phyloP scores from a whole-genome alignment of 2,329 filamentous ascomycete species.

The Daldinia sp. region DNA sequence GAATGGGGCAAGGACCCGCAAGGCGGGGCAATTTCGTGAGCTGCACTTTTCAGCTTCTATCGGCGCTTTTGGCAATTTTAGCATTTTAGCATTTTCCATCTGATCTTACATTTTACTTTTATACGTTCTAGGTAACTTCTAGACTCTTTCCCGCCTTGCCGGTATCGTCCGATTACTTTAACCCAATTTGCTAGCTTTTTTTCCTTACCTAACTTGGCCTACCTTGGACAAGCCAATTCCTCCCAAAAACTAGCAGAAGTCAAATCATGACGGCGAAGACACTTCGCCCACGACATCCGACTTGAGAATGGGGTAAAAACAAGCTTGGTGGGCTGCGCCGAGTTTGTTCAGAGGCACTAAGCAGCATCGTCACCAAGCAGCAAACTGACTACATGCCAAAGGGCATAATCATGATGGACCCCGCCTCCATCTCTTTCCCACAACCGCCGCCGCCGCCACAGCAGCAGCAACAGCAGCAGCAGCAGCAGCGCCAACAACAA shows the following conservation, averaged over 20 bases:
- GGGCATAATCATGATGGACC: slow-evolving; percentile 46
- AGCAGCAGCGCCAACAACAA: background rate
- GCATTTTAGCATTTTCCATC: slow-evolving; percentile 11
- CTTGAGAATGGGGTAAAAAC: slow-evolving; percentile 48
- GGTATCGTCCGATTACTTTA: slow-evolving; percentile 41
- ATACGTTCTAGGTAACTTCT: slow-evolving; percentile 35
- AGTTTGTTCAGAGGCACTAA: slow-evolving; percentile 46
- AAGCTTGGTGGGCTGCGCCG: slow-evolving; percentile 46
- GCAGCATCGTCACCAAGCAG: slow-evolving; percentile 43
- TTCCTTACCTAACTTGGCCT: background rate
- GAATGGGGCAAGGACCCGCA: slow-evolving; percentile 3
- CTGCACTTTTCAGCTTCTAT: slow-evolving; percentile 41
- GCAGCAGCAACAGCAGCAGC: slow-evolving; percentile 3
- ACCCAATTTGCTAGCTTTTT: slow-evolving; percentile 22
- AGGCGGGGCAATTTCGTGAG: slow-evolving; percentile 40
- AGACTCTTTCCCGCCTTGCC: slow-evolving; percentile 29
- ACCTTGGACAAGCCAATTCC: slow-evolving; percentile 12
- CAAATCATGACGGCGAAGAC: slow-evolving; percentile 41
- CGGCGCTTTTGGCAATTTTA: slow-evolving; percentile 36
- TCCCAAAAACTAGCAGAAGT: slow-evolving; percentile 10
- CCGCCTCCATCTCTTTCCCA: slow-evolving; percentile 42
- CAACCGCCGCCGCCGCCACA: slow-evolving; percentile 27
- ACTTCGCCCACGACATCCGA: slow-evolving; percentile 42
- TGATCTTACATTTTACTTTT: slow-evolving; percentile 27
- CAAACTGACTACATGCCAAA: slow-evolving; percentile 20